Evolutionary conservation across 2,329 filamentous ascomycete species (phyloP), one percentile per base, ranked within the genome.

Genomic region (Colletotrichum sp.): DNA sequence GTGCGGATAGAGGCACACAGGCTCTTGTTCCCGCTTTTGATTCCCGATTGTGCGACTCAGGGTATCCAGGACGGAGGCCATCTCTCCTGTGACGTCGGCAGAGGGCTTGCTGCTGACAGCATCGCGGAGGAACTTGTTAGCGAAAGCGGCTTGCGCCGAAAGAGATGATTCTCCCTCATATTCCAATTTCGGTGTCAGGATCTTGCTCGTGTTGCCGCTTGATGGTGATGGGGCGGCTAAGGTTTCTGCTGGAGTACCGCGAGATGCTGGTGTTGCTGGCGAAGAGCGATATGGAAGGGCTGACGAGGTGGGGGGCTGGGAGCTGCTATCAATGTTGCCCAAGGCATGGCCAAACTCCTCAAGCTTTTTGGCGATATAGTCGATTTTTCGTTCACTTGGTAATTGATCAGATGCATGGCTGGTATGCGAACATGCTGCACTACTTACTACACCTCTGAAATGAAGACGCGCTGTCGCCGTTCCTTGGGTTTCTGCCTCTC

Each of bases 61-160:
- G 6, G 71, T 63, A 2, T 79, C 72, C 9, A 80, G 57, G 11
- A 78, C 75, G 0, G 76, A 70, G 19, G 71, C 71, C 78, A 81
- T 81, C 34, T 80, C 80, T 2, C 68, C 48, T 0, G 77, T 77
- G 12, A 80, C 67, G 6, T 79, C 74, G 2, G 71, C 63, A 2
- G 72, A 69, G 3, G 73, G 69, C 11, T 73, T 78, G 48, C 72
- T 78, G 39, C 52, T 76, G 28, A 81, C 72, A 28, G 78, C 70
- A 19, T 74, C 66, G 12, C 59, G 66, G 4, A 81, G 74, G 36
- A 81, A 80, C 27, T 28, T 74, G 11, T 75, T 78, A 2, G 80
- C 80, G 11, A 78, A 79, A 3, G 79, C 75, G 3, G 80, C 77
- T 13, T 80, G 80, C 1, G 80, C 72, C 16, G 77, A 78, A 1